Percentiles rank a stretch among this genome's conserved stretches.
These are phyloP conservation scores for Phyllosticta citrichinensis DNA, from an alignment of 2,329 filamentous ascomycete species.

Conservation along the genomic window DNA sequence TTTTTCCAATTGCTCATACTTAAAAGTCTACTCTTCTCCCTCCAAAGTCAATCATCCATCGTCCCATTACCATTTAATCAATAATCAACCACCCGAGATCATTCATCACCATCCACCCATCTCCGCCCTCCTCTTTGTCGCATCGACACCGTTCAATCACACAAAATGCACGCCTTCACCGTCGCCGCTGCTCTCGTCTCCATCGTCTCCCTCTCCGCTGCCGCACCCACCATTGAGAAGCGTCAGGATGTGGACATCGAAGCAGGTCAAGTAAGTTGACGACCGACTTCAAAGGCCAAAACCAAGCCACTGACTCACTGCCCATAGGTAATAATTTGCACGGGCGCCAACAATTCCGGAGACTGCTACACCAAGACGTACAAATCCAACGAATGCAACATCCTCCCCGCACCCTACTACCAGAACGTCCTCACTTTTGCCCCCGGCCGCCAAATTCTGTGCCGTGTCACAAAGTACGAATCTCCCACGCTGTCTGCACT, in stretches of 20 bases:
- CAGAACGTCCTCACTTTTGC: conserved; percentile 3
- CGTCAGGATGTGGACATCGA: not conserved
- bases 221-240: conserved; percentile 6
- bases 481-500: not conserved
- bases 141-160: not conserved
- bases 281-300: not conserved
- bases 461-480: not conserved
- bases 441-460: conserved; percentile 1
- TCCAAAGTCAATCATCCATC: not conserved
- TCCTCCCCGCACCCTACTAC: conserved; percentile 4
- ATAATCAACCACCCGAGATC: not conserved
- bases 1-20: not conserved
- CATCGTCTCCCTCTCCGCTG: conserved; percentile 1
- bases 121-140: not conserved
- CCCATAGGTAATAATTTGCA: conserved; percentile 3
- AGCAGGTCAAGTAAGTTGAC: not conserved
- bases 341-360: conserved; percentile 4
- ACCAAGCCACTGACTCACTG: not conserved
- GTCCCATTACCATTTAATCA: conserved; percentile 1
- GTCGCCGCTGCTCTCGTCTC: conserved; percentile 3
- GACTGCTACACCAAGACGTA: conserved; percentile 2
- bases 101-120: not conserved
- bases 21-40: not conserved
- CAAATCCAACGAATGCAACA: conserved; percentile 2
- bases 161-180: conserved; percentile 6